These are phyloP conservation scores for Salix arbutifolia DNA, from an alignment of 345 rosid genomes.

Conservation along the genomic window DNA sequence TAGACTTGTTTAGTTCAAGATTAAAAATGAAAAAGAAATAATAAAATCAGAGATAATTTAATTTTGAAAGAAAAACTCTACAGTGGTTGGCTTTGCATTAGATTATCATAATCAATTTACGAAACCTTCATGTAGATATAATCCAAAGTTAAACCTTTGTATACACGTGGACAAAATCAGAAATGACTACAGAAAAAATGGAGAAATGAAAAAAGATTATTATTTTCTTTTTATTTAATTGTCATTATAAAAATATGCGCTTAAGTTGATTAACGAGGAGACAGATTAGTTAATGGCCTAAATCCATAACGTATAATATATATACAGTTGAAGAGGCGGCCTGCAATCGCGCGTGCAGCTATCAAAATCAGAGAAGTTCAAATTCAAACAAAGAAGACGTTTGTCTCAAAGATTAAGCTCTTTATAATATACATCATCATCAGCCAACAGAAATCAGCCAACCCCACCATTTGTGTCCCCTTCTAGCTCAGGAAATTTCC, in stretches of 20 bases:
- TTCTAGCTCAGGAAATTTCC: constrained; percentile 29
- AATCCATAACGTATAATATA: neutral
- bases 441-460: constrained; percentile 11
- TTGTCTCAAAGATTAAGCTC: constrained; percentile 11
- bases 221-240: neutral
- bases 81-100: neutral
- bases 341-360: constrained; percentile 13
- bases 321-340: neutral
- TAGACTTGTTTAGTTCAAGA: no score
- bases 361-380: neutral
- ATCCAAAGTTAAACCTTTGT: neutral
- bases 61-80: no score
- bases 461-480: constrained; percentile 18
- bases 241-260: neutral
- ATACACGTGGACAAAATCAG: neutral
- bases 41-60: no score
- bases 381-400: constrained; percentile 9
- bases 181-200: neutral
- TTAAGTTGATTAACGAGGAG: neutral
- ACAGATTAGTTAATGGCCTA: constrained; percentile 5
- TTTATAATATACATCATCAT: neutral
- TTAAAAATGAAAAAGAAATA: no score
- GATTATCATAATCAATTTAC: neutral
- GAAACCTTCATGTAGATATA: neutral
- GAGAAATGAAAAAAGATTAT: neutral